A percentile compares a stretch with the other conserved stretches of the same genome.
These are phyloP conservation scores for Mercurialis annua DNA, from an alignment of 345 rosid species.

Conservation along the genomic window DNA sequence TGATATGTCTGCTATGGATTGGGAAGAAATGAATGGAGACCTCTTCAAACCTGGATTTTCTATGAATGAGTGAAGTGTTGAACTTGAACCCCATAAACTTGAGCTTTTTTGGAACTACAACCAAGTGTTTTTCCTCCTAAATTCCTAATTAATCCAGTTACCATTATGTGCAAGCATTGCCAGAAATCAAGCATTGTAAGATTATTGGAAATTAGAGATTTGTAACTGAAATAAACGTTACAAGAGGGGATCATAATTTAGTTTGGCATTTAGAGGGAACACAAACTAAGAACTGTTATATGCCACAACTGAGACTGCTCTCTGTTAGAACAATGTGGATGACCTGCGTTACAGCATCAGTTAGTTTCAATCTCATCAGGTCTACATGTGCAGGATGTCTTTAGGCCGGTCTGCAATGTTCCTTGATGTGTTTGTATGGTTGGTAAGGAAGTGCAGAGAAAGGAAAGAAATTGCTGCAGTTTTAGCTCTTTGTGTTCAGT, in stretches of 20 bases:
- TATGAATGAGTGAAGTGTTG: background rate
- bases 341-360: background rate
- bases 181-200: background rate
- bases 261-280: background rate
- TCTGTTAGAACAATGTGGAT: background rate
- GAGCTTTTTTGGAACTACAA: background rate
- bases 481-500: background rate
- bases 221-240: background rate
- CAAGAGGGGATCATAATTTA: background rate
- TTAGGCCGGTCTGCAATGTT: background rate
- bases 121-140: background rate
- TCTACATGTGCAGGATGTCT: background rate
- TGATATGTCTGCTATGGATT: background rate
- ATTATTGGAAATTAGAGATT: background rate
- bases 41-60: background rate
- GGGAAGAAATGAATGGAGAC: background rate
- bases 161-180: background rate
- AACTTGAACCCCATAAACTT: background rate
- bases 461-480: background rate
- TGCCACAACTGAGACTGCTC: background rate
- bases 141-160: background rate
- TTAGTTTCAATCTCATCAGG: background rate
- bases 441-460: background rate
- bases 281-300: background rate
- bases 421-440: background rate